A percentile compares a stretch with the other conserved stretches of the same genome.
phyloP scores from a whole-genome alignment of 73 alveolate genomes.

The Tetrahymena borealis region DNA sequence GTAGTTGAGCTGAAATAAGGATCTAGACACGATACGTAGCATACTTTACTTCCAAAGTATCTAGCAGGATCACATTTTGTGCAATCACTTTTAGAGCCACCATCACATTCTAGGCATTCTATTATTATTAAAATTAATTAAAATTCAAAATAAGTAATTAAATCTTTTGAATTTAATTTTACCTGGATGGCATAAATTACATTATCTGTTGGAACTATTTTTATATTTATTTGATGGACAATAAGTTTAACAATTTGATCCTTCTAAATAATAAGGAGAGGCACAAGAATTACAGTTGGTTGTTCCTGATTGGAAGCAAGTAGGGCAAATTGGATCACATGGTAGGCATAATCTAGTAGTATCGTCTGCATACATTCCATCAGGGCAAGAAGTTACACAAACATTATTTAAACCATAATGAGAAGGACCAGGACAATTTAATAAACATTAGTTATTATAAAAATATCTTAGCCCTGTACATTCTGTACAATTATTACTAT shows the following conservation, averaged over 20 bases:
- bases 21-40: background rate
- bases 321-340: background rate
- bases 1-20: background rate
- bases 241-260: background rate
- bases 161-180: background rate
- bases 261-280: background rate
- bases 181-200: background rate
- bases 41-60: background rate
- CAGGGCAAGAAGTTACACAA: background rate
- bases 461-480: background rate
- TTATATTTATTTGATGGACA: background rate
- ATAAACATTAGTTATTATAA: background rate
- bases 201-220: background rate
- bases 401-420: background rate
- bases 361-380: background rate
- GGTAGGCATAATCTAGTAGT: background rate
- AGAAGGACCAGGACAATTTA: background rate
- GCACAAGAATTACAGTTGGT: background rate
- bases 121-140: background rate
- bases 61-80: background rate
- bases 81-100: background rate
- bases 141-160: background rate
- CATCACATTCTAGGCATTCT: background rate
- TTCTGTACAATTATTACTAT: background rate
- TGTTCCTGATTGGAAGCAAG: background rate